Evolutionary conservation across 257 asterid species (phyloP).

Genomic region (Solanum medicagineum): DNA sequence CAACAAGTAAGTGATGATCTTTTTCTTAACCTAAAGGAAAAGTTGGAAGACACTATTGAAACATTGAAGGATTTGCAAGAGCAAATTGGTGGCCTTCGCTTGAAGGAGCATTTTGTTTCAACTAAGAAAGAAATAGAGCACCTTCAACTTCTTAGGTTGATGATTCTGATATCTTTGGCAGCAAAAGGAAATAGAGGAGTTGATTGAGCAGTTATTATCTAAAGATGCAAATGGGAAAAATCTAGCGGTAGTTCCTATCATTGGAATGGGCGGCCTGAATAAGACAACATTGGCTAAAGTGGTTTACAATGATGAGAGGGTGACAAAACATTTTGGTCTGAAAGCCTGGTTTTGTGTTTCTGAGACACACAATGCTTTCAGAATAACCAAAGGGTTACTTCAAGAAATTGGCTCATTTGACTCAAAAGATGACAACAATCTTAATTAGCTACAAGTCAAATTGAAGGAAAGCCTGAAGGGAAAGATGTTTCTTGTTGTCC

Average conservation of each 20-base stretch:
- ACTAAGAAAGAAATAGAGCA: background rate
- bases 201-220: background rate
- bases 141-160: background rate
- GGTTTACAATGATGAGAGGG: background rate
- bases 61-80: background rate
- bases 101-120: background rate
- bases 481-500: background rate
- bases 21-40: background rate
- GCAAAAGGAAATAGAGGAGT: background rate
- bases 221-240: background rate
- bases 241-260: background rate
- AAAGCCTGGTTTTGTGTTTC: background rate
- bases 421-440: background rate
- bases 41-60: background rate
- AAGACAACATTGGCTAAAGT: background rate
- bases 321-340: background rate
- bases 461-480: background rate
- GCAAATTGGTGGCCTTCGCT: background rate
- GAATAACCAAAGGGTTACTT: background rate
- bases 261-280: background rate
- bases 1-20: background rate
- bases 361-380: background rate
- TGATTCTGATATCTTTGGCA: background rate
- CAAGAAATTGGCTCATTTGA: background rate
- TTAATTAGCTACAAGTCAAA: background rate